Percentiles rank a stretch among this genome's conserved stretches.
Conservation (phyloP, 2,329 filamentous ascomycete genomes). For the Didymella keratinophila region DNA sequence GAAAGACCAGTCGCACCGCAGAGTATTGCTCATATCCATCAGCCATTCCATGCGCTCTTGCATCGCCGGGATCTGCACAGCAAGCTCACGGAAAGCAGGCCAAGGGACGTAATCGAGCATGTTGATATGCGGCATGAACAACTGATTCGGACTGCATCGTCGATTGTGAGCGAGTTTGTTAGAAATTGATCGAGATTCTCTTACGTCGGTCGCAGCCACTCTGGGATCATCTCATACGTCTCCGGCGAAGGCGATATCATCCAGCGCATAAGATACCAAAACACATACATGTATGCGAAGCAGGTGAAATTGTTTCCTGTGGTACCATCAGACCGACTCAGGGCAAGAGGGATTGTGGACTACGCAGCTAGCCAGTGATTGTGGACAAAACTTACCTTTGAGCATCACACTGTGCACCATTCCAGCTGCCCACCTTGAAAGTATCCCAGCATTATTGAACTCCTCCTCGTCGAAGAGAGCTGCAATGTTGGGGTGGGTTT, state of each 20-base stretch:
- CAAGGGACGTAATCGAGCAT: conserved; percentile 34
- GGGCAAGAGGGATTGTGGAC: not conserved
- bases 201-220: conserved; percentile 37
- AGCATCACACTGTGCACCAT: conserved; percentile 33
- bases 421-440: conserved; percentile 33
- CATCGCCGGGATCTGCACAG: conserved; percentile 36
- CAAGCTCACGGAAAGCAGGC: conserved; percentile 38
- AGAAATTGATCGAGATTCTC: not conserved
- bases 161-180: not conserved
- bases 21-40: conserved; percentile 30
- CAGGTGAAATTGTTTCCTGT: conserved; percentile 37
- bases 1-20: conserved; percentile 33
- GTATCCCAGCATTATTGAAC: conserved; percentile 27
- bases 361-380: not conserved
- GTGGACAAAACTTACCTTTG: conserved; percentile 22
- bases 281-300: conserved; percentile 34
- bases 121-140: conserved; percentile 39
- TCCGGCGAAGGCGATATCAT: conserved; percentile 36
- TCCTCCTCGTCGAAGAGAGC: conserved; percentile 32
- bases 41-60: conserved; percentile 38
- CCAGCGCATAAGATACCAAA: conserved; percentile 38
- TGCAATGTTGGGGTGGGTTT: conserved; percentile 33
- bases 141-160: conserved; percentile 31
- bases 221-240: conserved; percentile 34
- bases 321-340: not conserved